These are phyloP conservation scores for Cladosporium sp. DNA, from an alignment of 2,329 filamentous ascomycete genomes.

Conservation along the genomic window DNA sequence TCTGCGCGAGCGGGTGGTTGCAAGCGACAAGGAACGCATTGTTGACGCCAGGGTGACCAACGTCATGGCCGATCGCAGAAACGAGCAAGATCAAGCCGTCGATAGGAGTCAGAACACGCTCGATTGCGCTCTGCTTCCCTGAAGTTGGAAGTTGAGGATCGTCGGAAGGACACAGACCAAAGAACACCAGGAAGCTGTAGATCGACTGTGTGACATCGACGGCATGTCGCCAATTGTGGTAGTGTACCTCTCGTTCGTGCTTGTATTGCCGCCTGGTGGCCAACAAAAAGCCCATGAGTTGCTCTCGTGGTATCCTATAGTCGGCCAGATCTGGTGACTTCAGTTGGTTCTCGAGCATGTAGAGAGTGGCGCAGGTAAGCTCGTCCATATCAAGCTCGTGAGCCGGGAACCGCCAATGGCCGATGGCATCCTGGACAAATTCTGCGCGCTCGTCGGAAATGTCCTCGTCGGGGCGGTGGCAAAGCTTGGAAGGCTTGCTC, in stretches of 20 bases:
- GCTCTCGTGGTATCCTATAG: constrained; percentile 41
- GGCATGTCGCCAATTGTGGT: constrained; percentile 97
- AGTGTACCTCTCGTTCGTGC: constrained; percentile 47
- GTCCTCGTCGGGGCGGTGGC: constrained; percentile 51
- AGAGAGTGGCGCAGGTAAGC: constrained; percentile 72
- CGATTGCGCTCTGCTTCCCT: constrained; percentile 53
- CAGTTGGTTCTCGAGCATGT: constrained; percentile 87
- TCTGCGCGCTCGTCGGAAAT: constrained; percentile 55
- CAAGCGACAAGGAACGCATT: constrained; percentile 91
- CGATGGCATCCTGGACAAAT: constrained; percentile 62
- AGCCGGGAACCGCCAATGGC: constrained; percentile 80
- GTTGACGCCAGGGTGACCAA: constrained; percentile 95
- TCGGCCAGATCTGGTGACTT: constrained; percentile 71
- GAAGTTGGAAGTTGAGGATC: constrained; percentile 57
- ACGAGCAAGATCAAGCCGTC: constrained; percentile 85
- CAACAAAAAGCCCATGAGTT: constrained; percentile 77
- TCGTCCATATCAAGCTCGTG: constrained; percentile 89
- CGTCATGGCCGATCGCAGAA: constrained; percentile 95
- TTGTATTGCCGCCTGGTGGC: constrained; percentile 94
- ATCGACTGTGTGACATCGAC: constrained; percentile 92
- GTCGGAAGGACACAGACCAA: constrained; percentile 53
- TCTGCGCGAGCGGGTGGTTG: constrained; percentile 84
- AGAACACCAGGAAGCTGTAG: constrained; percentile 80
- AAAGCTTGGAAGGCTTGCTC: constrained; percentile 17
- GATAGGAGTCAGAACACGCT: constrained; percentile 71